Evolutionary conservation across 768 basidiomycete genomes (phyloP).

Genomic region (Epithele typhae): DNA sequence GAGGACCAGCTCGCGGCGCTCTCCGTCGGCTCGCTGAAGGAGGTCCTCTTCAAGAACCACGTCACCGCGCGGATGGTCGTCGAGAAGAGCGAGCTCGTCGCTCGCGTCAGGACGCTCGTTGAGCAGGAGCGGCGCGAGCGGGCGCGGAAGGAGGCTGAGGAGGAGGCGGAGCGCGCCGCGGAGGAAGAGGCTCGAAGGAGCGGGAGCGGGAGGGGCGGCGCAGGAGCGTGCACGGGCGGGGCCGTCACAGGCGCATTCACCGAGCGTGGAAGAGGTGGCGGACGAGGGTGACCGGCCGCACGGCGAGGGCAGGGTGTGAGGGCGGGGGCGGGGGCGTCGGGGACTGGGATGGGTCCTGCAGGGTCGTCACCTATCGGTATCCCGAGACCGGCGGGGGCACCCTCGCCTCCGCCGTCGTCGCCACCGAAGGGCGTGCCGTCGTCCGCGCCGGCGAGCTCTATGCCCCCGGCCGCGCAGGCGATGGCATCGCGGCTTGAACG

Average conservation of each 20-base stretch:
- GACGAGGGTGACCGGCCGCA: not conserved
- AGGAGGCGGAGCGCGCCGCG: conserved; percentile 17
- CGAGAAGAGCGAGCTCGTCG: conserved; percentile 86
- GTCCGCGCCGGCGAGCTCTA: conserved; percentile 25
- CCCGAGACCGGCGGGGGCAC: not conserved
- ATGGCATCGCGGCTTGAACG: conserved; percentile 49
- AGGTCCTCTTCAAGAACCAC: conserved; percentile 74
- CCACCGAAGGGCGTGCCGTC: conserved; percentile 16
- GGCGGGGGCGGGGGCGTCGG: too few relatives aligned
- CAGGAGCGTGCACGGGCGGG: too few relatives aligned
- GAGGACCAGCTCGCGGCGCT: conserved; percentile 52
- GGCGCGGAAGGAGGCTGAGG: conserved; percentile 24
- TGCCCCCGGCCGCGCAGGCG: conserved; percentile 35
- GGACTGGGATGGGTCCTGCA: too few relatives aligned
- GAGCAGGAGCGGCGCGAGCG: conserved; percentile 37
- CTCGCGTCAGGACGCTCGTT: conserved; percentile 58
- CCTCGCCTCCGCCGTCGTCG: conserved; percentile 9
- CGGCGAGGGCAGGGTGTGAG: too few relatives aligned
- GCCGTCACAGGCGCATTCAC: not conserved
- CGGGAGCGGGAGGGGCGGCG: conserved; percentile 7
- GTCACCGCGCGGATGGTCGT: conserved; percentile 62
- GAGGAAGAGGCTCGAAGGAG: conserved; percentile 20
- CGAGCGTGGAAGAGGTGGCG: not conserved
- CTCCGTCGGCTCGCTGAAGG: conserved; percentile 71
- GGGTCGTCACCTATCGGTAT: not conserved